phyloP scores from a whole-genome alignment of 805 yeast genomes.

The Ogataea glucozyma region DNA sequence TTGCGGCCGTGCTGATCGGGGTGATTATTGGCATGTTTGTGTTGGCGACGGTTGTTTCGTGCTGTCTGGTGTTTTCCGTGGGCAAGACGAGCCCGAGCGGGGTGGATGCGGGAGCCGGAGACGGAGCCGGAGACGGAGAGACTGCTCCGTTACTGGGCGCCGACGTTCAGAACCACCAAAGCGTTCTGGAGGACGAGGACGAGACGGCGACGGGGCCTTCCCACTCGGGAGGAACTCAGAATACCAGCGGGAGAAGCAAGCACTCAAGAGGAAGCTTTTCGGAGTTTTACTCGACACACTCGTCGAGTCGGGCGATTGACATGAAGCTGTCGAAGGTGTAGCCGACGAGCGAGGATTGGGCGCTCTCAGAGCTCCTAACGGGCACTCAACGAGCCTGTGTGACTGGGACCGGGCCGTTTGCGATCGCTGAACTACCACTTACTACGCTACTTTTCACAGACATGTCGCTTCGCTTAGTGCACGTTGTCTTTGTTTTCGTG shows the following conservation, averaged over 20 bases:
- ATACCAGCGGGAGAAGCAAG: constrained; percentile 1
- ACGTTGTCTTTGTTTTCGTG: no score
- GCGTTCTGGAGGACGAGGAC: constrained; percentile 5
- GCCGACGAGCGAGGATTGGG: no score
- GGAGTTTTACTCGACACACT: constrained; percentile 33
- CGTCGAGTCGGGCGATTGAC: constrained; percentile 30
- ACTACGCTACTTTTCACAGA: background rate
- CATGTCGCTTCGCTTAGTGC: no score
- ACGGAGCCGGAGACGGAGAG: constrained; percentile 3
- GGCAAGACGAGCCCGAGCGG: constrained; percentile 28
- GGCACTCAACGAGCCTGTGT: no score
- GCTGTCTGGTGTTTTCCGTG: constrained; percentile 38
- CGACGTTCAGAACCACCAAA: background rate
- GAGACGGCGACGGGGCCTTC: background rate
- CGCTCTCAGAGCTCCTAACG: no score
- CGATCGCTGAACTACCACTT: no score
- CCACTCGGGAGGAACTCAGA: background rate
- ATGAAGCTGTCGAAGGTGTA: constrained; percentile 13
- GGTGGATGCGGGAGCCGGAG: background rate
- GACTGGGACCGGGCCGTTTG: no score
- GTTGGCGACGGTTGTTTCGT: constrained; percentile 35
- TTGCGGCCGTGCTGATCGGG: constrained; percentile 68
- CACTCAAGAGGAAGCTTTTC: constrained; percentile 21
- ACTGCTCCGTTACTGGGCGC: constrained; percentile 17
- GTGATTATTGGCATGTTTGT: constrained; percentile 58